These are phyloP conservation scores for Diplodia intermedia DNA, from an alignment of 2,329 filamentous ascomycete genomes.

Conservation along the genomic window DNA sequence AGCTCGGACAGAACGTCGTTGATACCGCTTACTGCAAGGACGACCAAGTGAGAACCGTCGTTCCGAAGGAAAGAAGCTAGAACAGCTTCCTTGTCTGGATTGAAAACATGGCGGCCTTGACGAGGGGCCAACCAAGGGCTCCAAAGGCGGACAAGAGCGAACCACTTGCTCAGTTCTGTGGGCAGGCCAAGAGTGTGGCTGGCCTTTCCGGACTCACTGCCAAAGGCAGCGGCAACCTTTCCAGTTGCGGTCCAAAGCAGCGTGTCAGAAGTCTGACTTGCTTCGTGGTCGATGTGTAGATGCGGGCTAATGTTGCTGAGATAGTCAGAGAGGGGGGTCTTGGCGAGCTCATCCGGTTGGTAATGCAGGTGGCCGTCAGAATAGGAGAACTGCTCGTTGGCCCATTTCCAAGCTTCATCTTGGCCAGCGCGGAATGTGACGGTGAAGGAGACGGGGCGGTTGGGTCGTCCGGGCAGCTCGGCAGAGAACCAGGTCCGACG, in stretches of 20 bases:
- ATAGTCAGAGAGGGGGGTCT: constrained; percentile 59
- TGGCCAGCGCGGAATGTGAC: constrained; percentile 68
- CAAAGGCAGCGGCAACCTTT: constrained; percentile 62
- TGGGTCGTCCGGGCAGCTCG: constrained; percentile 53
- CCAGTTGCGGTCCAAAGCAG: constrained; percentile 73
- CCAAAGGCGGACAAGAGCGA: constrained; percentile 80
- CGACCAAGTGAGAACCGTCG: constrained; percentile 75
- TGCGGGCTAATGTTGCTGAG: constrained; percentile 65
- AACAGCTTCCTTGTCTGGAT: constrained; percentile 77
- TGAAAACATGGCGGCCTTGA: constrained; percentile 73
- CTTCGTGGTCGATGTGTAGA: constrained; percentile 60
- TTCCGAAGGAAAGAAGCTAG: constrained; percentile 77
- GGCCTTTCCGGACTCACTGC: constrained; percentile 64
- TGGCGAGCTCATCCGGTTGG: constrained; percentile 47
- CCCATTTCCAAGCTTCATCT: constrained; percentile 71
- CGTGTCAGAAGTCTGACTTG: constrained; percentile 72
- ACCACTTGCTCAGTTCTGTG: constrained; percentile 73
- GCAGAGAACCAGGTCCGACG: constrained; percentile 62
- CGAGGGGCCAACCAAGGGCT: constrained; percentile 87
- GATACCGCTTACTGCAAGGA: constrained; percentile 79
- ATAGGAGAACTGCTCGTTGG: constrained; percentile 67
- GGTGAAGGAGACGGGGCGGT: constrained; percentile 68
- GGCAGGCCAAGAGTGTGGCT: constrained; percentile 68
- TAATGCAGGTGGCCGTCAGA: constrained; percentile 69
- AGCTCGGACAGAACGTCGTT: constrained; percentile 74